phyloP scores from a whole-genome alignment of 2,329 filamentous ascomycete species.

The Nakataea oryzae region DNA sequence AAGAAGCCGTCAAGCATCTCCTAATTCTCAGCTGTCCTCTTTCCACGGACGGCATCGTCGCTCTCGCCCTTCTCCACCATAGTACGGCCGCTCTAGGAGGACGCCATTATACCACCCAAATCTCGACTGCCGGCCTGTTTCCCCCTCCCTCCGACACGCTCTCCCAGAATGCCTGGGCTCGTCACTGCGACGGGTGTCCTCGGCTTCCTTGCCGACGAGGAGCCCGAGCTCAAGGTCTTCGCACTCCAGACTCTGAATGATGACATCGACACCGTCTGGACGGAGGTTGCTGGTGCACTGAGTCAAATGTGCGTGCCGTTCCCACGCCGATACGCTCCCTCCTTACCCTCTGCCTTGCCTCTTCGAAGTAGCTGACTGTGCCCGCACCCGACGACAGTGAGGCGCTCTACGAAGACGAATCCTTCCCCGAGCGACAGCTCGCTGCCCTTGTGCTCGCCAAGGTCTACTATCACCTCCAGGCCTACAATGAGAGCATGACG shows the following conservation, averaged over 20 bases:
- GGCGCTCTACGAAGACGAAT: conserved; percentile 92
- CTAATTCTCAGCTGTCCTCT: neutral
- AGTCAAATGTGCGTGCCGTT: conserved; percentile 68
- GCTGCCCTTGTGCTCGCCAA: conserved; percentile 92
- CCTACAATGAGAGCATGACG: conserved; percentile 98
- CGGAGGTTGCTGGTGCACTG: conserved; percentile 85
- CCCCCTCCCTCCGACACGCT: neutral
- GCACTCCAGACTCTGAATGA: conserved; percentile 92
- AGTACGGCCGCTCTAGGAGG: neutral
- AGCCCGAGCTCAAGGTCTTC: conserved; percentile 88
- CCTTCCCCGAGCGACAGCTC: conserved; percentile 86
- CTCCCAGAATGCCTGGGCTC: conserved; percentile 67
- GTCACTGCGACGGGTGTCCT: conserved; percentile 91
- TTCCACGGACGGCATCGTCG: neutral
- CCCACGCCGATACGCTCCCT: neutral
- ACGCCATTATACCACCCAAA: neutral
- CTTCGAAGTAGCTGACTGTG: conserved; percentile 3
- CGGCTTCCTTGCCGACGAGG: conserved; percentile 90
- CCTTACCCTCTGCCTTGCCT: neutral
- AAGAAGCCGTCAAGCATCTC: neutral
- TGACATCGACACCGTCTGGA: conserved; percentile 95
- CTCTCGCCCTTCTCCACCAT: neutral
- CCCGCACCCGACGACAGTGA: conserved; percentile 50
- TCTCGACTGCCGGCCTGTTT: neutral
- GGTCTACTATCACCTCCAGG: conserved; percentile 97